Conservation (phyloP, 306 rosid genomes). For the Cicer arietinum region DNA sequence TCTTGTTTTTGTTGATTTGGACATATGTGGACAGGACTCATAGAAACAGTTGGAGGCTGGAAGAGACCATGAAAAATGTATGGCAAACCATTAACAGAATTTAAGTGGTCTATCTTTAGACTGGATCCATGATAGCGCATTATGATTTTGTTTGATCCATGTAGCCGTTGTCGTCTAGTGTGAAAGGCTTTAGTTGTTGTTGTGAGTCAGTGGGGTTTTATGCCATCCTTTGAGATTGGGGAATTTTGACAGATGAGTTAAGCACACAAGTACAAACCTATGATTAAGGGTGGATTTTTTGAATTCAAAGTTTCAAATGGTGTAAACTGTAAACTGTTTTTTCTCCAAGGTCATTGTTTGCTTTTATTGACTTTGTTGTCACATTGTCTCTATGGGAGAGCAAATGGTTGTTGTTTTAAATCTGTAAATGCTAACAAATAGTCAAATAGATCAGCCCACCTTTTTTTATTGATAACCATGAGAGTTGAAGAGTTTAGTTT, state of each 20-base stretch:
- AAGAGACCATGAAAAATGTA: background rate
- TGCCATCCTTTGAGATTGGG: constrained; percentile 9
- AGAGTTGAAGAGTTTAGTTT: constrained; percentile 12
- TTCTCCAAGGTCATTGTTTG: constrained; percentile 1
- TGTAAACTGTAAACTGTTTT: constrained; percentile 1
- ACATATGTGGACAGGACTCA: background rate
- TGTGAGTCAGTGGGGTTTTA: background rate
- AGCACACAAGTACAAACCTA: constrained; percentile 2
- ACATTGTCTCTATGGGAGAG: background rate
- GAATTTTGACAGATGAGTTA: background rate
- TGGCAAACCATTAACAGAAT: background rate
- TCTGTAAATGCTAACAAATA: background rate
- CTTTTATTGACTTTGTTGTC: background rate
- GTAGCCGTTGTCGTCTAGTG: background rate
- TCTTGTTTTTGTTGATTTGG: background rate
- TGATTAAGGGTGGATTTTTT: constrained; percentile 22
- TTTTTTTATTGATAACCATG: constrained; percentile 17
- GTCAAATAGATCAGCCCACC: background rate
- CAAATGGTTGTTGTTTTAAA: constrained; percentile 17
- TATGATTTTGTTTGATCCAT: background rate
- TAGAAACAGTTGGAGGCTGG: background rate
- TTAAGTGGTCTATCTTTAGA: background rate
- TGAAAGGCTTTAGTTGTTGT: background rate
- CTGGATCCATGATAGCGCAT: background rate
- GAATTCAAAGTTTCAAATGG: constrained; percentile 7